Evolutionary conservation across 495 filamentous ascomycete species (phyloP).

Genomic region (Chlorociboria aeruginascens): DNA sequence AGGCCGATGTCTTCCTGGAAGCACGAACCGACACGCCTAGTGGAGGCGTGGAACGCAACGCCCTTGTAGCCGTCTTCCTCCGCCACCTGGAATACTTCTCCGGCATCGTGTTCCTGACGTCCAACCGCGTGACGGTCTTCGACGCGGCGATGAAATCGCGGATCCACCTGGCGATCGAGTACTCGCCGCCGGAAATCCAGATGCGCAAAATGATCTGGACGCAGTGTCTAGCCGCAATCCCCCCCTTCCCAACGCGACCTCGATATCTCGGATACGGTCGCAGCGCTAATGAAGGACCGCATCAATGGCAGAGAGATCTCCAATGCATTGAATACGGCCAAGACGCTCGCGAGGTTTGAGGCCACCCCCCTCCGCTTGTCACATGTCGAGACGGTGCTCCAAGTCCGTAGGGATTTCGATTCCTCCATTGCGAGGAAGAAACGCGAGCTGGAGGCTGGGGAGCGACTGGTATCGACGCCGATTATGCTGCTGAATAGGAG

Average conservation of each 20-base stretch:
- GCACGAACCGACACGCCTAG: constrained; percentile 16
- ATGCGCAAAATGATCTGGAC: neutral
- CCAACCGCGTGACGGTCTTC: constrained; percentile 35
- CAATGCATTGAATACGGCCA: neutral
- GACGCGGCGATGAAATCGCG: constrained; percentile 39
- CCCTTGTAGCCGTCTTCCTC: neutral
- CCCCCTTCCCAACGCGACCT: neutral
- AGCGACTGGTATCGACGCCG: too few species aligned
- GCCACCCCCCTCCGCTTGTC: neutral
- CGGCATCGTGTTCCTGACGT: constrained; percentile 37
- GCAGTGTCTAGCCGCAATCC: neutral
- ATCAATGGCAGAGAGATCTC: neutral
- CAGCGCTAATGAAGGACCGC: neutral
- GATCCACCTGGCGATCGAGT: constrained; percentile 26
- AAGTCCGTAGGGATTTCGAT: neutral
- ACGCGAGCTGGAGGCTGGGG: too few species aligned
- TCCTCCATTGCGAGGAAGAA: too few species aligned
- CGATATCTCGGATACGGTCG: neutral
- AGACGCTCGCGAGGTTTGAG: neutral
- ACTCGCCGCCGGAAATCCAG: neutral
- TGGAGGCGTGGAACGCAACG: neutral
- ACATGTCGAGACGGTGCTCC: neutral
- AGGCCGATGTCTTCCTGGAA: constrained; percentile 33
- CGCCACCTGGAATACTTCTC: neutral
- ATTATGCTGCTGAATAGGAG: too few species aligned